Conservation (phyloP, 768 basidiomycete species). For the Gyrodon lividus region DNA sequence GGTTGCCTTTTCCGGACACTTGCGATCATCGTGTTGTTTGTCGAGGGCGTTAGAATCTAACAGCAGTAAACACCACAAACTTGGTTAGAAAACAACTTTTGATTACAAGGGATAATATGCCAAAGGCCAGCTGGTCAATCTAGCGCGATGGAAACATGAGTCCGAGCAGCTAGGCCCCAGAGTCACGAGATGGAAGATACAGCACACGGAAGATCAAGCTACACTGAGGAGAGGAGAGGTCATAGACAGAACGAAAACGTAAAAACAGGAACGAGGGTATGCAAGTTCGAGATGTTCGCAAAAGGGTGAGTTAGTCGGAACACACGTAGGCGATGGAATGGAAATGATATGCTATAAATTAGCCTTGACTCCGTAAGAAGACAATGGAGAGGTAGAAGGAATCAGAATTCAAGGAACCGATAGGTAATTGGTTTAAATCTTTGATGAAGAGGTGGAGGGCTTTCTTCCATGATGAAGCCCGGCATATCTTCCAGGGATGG, state of each 20-base stretch:
- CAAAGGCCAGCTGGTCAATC: conserved; percentile 6
- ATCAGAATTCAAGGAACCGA: conserved; percentile 76
- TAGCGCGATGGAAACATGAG: conserved; percentile 4
- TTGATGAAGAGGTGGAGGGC: conserved; percentile 54
- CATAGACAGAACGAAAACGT: conserved; percentile 1
- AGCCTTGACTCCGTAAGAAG: conserved; percentile 6
- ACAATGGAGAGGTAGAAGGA: conserved; percentile 5
- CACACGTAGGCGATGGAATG: conserved; percentile 6
- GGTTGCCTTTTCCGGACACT: conserved; percentile 22
- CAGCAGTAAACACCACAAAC: neutral
- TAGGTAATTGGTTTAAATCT: conserved; percentile 66
- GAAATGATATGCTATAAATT: conserved; percentile 28
- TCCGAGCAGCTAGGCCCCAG: neutral
- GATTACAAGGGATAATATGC: conserved; percentile 13
- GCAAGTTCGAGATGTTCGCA: neutral
- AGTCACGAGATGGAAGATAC: conserved; percentile 23
- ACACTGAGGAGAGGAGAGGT: conserved; percentile 17
- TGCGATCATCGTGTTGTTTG: conserved; percentile 19
- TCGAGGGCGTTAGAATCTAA: conserved; percentile 4
- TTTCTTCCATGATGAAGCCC: conserved; percentile 67
- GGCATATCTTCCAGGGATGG: conserved; percentile 78
- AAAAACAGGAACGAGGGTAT: conserved; percentile 9
- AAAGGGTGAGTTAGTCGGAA: conserved; percentile 1
- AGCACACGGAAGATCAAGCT: conserved; percentile 30
- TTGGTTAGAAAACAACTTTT: neutral